phyloP scores from a whole-genome alignment of 2,329 filamentous ascomycete genomes.

The Fusarium liriodendri region DNA sequence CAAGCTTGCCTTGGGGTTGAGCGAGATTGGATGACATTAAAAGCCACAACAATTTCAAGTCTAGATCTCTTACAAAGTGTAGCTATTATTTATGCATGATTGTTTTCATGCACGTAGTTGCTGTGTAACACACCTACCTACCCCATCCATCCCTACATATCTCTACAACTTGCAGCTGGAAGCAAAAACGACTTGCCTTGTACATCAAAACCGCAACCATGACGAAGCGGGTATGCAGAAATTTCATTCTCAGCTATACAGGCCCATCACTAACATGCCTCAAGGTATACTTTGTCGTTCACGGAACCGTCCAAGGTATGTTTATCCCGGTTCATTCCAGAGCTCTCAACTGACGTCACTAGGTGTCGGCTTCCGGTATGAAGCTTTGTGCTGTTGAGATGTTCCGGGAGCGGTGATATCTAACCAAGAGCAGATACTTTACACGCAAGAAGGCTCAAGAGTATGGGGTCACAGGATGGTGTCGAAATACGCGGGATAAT shows the following conservation, averaged over 20 bases:
- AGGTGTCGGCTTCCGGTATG: slow-evolving; percentile 69
- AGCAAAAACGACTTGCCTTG: neutral
- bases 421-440: slow-evolving; percentile 58
- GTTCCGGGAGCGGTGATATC: neutral
- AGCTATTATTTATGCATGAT: neutral
- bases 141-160: neutral
- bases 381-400: neutral
- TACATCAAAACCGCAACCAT: slow-evolving; percentile 30
- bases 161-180: neutral
- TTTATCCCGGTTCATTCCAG: neutral
- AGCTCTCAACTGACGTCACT: slow-evolving; percentile 42
- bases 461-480: slow-evolving; percentile 69
- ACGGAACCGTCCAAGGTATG: slow-evolving; percentile 78
- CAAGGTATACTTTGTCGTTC: slow-evolving; percentile 72
- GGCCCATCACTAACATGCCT: neutral
- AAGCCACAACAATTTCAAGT: neutral
- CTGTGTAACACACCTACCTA: neutral
- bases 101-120: neutral
- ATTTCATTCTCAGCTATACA: neutral
- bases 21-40: neutral
- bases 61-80: neutral
- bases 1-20: neutral
- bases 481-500: slow-evolving; percentile 66
- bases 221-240: slow-evolving; percentile 50
- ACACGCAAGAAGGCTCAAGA: slow-evolving; percentile 63